Evolutionary conservation across 2,329 filamentous ascomycete species (phyloP).

Genomic region (Cercospora zeina): DNA sequence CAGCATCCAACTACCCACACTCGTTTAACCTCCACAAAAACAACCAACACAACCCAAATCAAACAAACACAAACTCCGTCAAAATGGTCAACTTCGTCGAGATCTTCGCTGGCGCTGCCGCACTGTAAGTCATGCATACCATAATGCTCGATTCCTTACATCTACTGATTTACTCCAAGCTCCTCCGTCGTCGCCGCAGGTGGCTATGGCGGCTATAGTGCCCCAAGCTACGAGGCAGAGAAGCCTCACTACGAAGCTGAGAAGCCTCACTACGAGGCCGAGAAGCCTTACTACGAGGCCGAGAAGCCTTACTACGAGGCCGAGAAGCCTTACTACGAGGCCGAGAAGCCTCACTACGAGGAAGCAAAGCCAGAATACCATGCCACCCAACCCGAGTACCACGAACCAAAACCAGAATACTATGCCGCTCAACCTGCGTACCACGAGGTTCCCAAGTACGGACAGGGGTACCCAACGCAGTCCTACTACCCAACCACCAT

Average conservation of each 20-base stretch:
- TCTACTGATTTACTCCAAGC: neutral
- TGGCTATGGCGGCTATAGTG: neutral
- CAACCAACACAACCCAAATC: neutral
- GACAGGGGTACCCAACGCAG: neutral
- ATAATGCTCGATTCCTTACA: neutral
- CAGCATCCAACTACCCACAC: conserved; percentile 7
- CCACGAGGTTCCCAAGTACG: neutral
- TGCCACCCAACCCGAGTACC: neutral
- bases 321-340: neutral
- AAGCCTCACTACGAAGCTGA: conserved; percentile 4
- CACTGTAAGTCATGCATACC: neutral
- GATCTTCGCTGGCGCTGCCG: conserved; percentile 9
- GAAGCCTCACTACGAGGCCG: neutral
- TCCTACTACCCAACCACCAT: neutral
- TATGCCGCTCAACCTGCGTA: neutral
- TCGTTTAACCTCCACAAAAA: conserved; percentile 3
- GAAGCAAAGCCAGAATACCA: neutral
- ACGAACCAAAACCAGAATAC: neutral
- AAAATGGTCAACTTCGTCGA: conserved; percentile 10
- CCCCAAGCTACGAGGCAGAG: conserved; percentile 3
- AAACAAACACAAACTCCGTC: neutral
- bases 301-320: neutral
- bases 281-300: neutral
- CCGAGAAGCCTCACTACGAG: neutral
- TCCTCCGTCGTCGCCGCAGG: conserved; percentile 8